Evolutionary conservation across 2,329 filamentous ascomycete genomes (phyloP).

Genomic region (Thielaviopsis ethacetica): DNA sequence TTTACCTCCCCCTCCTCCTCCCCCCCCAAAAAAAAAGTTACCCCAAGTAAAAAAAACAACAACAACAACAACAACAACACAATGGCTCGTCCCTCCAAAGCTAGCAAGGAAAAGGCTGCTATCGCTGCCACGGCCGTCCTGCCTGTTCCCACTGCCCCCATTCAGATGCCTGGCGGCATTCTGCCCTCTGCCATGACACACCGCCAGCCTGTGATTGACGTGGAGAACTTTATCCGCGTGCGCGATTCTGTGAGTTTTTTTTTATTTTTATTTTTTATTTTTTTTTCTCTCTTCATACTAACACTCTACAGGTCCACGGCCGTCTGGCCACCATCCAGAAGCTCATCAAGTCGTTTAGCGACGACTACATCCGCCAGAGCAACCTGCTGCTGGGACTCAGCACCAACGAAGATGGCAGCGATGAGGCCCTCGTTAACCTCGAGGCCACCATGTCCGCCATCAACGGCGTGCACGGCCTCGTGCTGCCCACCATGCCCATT

Average conservation of each 20-base stretch:
- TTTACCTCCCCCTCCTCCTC: too few species aligned
- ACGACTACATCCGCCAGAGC: constrained; percentile 77
- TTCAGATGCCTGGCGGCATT: constrained; percentile 10
- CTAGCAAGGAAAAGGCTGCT: constrained; percentile 22
- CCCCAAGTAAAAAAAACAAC: background rate
- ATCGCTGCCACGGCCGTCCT: constrained; percentile 24
- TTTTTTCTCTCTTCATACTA: constrained; percentile 2
- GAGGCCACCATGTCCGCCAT: constrained; percentile 32
- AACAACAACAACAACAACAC: constrained; percentile 9
- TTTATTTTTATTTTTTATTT: constrained; percentile 12
- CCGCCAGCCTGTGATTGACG: constrained; percentile 33
- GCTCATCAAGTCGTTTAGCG: constrained; percentile 62
- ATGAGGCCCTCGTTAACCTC: constrained; percentile 32
- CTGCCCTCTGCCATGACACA: constrained; percentile 3
- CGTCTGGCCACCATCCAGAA: constrained; percentile 65
- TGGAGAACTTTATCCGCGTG: constrained; percentile 64
- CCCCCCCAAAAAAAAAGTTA: background rate
- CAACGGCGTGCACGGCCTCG: constrained; percentile 26
- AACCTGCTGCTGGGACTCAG: constrained; percentile 61
- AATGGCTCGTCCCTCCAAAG: constrained; percentile 32
- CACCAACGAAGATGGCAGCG: constrained; percentile 28
- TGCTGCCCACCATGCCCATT: constrained; percentile 24
- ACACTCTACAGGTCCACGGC: constrained; percentile 24
- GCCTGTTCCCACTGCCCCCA: constrained; percentile 16
- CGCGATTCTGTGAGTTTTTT: constrained; percentile 57